Conservation (phyloP, 2,329 filamentous ascomycete genomes). For the Botrytis hyacinthi region DNA sequence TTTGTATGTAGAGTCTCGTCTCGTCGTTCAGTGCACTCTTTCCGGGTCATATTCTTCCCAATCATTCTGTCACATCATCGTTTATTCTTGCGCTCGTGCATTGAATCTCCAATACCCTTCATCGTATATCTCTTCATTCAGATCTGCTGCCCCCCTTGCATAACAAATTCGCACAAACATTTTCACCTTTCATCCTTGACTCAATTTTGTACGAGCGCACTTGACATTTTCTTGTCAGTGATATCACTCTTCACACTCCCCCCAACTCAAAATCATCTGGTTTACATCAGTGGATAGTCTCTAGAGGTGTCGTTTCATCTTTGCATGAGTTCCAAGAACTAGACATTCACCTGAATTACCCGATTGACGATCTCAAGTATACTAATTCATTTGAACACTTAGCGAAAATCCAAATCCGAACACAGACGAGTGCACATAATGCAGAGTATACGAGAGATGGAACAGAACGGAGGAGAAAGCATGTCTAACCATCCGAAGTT, state of each 20-base stretch:
- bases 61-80: not conserved
- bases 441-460: not conserved
- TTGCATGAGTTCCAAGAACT: not conserved
- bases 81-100: not conserved
- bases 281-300: not conserved
- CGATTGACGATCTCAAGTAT: not conserved
- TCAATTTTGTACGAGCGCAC: not conserved
- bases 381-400: not conserved
- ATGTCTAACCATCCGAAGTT: not conserved
- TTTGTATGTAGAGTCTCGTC: not conserved
- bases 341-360: not conserved
- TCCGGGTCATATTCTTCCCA: not conserved
- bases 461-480: not conserved
- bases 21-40: not conserved
- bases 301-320: not conserved
- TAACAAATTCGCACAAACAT: not conserved
- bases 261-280: not conserved
- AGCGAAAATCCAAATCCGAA: not conserved
- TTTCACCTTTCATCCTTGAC: not conserved
- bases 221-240: no score
- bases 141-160: not conserved
- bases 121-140: not conserved
- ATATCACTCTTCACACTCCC: not conserved
- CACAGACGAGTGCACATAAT: not conserved
- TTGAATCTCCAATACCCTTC: no score